Percentiles rank a stretch among this genome's conserved stretches.
Conservation (phyloP, 1,284 basidiomycete species). For the Pholiota adiposa region DNA sequence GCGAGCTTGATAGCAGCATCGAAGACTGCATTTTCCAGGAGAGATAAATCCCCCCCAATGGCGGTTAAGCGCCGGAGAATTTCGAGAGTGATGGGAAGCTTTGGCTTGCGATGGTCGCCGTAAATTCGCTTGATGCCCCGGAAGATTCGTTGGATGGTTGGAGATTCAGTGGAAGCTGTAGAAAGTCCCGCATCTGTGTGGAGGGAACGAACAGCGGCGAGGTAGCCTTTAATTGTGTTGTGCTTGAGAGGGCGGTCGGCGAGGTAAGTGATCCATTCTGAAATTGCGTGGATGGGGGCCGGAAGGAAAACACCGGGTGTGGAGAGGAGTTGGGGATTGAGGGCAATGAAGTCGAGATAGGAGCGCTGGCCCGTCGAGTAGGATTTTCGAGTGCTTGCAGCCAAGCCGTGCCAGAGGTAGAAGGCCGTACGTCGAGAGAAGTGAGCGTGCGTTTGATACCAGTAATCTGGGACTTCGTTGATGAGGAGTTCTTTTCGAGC, state of each 20-base stretch:
- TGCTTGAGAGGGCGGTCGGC: conserved; percentile 14
- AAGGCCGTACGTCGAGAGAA: conserved; percentile 13
- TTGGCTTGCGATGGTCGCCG: conserved; percentile 23
- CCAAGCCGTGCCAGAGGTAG: conserved; percentile 13
- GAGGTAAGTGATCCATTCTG: conserved; percentile 34
- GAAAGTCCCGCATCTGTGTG: conserved; percentile 30
- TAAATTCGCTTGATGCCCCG: conserved; percentile 35
- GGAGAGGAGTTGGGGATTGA: conserved; percentile 24
- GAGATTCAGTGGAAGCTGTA: conserved; percentile 27
- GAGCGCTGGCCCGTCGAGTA: conserved; percentile 30
- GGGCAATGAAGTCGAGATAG: conserved; percentile 32
- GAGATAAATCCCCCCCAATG: background rate
- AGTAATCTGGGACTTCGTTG: conserved; percentile 26
- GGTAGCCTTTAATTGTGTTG: conserved; percentile 35
- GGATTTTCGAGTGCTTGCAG: conserved; percentile 29
- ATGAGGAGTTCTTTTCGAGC: conserved; percentile 28
- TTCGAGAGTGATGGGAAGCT: conserved; percentile 34
- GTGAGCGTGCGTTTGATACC: conserved; percentile 30
- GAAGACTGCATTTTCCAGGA: conserved; percentile 4
- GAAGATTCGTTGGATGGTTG: conserved; percentile 28
- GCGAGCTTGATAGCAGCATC: conserved; percentile 31
- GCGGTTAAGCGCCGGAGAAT: conserved; percentile 26
- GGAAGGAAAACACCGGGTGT: conserved; percentile 29
- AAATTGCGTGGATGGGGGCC: conserved; percentile 28
- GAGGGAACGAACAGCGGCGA: conserved; percentile 31